Evolutionary conservation across 2,329 filamentous ascomycete species (phyloP).

Genomic region (Colletotrichum paranaense): DNA sequence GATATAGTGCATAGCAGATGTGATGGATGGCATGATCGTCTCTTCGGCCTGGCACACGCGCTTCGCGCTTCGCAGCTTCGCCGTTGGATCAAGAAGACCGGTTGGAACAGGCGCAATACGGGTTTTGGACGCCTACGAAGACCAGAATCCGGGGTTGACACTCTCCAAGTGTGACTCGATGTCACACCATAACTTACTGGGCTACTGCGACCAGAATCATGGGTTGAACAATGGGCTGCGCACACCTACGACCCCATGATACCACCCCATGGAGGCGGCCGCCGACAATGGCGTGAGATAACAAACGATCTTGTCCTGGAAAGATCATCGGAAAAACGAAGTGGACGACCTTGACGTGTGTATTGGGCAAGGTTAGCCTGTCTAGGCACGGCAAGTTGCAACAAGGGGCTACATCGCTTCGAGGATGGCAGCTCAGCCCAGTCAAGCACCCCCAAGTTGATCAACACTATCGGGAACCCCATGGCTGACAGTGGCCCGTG

Average conservation of each 20-base stretch:
- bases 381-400: constrained; percentile 17
- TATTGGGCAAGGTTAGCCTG: constrained; percentile 15
- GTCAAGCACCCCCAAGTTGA: constrained; percentile 4
- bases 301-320: constrained; percentile 4
- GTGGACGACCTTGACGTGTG: constrained; percentile 17
- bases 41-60: constrained; percentile 19
- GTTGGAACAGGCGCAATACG: constrained; percentile 7
- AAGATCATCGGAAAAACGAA: constrained; percentile 15
- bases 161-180: background rate
- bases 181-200: background rate
- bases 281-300: constrained; percentile 14
- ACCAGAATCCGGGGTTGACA: background rate
- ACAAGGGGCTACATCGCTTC: constrained; percentile 33
- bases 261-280: background rate
- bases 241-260: background rate
- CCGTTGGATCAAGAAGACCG: background rate
- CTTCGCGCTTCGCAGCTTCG: constrained; percentile 25
- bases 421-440: constrained; percentile 32
- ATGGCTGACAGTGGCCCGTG: background rate
- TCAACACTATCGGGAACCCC: constrained; percentile 15
- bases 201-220: background rate
- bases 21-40: constrained; percentile 30
- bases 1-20: constrained; percentile 12
- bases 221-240: background rate
- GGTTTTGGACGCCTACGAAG: background rate